Percentiles rank a stretch among this genome's conserved stretches.
phyloP scores from a whole-genome alignment of 495 filamentous ascomycete species.

The Cercophora scortea region DNA sequence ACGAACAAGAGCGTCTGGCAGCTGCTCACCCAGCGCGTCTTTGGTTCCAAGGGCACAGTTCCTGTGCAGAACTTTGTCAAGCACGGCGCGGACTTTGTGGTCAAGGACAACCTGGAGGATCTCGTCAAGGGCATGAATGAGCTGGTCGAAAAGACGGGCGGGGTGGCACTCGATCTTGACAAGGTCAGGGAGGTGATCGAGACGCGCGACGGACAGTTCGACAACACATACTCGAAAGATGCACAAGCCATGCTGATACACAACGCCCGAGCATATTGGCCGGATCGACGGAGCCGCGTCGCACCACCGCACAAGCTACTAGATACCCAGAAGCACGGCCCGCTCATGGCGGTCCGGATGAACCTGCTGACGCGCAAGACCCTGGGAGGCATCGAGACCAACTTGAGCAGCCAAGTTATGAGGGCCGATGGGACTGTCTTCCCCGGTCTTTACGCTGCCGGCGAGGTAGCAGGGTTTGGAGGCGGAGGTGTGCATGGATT shows the following conservation, averaged over 20 bases:
- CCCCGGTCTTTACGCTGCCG: constrained; percentile 41
- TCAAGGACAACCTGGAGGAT: constrained; percentile 36
- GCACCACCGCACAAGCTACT: constrained; percentile 37
- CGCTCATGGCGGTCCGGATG: constrained; percentile 43
- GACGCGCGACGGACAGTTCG: constrained; percentile 38
- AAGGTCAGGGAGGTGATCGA: constrained; percentile 33
- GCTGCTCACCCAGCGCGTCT: constrained; percentile 34
- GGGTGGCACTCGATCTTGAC: constrained; percentile 25
- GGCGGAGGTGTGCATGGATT: constrained; percentile 48
- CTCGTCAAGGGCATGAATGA: constrained; percentile 44
- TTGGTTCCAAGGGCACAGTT: constrained; percentile 36
- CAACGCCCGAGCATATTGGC: constrained; percentile 42
- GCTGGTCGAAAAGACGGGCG: constrained; percentile 21
- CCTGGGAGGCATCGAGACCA: constrained; percentile 46
- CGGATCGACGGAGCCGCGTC: constrained; percentile 33
- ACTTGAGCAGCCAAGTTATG: constrained; percentile 41
- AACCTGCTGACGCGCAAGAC: constrained; percentile 46
- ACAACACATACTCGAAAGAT: constrained; percentile 43
- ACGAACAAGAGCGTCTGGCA: constrained; percentile 42
- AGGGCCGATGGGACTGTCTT: constrained; percentile 33
- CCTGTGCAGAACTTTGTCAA: constrained; percentile 43
- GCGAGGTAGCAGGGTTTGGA: constrained; percentile 47
- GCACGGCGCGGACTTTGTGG: constrained; percentile 42
- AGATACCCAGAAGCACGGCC: constrained; percentile 35
- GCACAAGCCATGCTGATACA: constrained; percentile 45